These are phyloP conservation scores for Micromonas commoda DNA, from an alignment of 139 green algal genomes.

Conservation along the genomic window DNA sequence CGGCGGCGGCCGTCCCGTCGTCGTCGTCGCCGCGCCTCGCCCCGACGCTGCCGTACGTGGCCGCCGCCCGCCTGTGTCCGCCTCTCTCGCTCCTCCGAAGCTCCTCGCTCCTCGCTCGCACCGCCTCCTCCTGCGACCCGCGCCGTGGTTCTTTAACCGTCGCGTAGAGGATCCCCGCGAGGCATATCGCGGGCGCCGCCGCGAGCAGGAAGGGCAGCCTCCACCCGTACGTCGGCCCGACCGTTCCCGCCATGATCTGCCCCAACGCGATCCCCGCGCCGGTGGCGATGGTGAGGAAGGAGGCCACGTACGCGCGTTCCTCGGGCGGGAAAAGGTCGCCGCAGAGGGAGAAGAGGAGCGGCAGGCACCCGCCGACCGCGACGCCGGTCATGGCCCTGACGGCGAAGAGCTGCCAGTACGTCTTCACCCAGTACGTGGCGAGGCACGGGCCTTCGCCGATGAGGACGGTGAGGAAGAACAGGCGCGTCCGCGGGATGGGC, in stretches of 20 bases:
- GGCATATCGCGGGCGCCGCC: slow-evolving; percentile 48
- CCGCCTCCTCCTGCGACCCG: background rate
- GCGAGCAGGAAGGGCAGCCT: slow-evolving; percentile 74
- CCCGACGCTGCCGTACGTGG: background rate
- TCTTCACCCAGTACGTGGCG: slow-evolving; percentile 43
- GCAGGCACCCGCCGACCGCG: slow-evolving; percentile 63
- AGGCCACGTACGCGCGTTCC: slow-evolving; percentile 42
- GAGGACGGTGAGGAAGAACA: background rate
- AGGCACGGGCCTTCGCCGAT: slow-evolving; percentile 17
- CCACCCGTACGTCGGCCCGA: slow-evolving; percentile 64
- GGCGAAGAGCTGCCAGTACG: slow-evolving; percentile 75
- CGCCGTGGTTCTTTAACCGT: background rate
- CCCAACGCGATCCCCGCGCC: slow-evolving; percentile 61
- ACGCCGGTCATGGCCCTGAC: slow-evolving; percentile 74
- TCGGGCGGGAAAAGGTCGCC: slow-evolving; percentile 59
- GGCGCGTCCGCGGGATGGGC: background rate
- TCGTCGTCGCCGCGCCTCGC: background rate
- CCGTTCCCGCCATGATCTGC: slow-evolving; percentile 55
- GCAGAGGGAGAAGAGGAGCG: slow-evolving; percentile 70
- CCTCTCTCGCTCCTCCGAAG: background rate
- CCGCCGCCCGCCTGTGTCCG: background rate
- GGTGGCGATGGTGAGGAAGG: slow-evolving; percentile 58
- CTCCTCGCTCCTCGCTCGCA: background rate
- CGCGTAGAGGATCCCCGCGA: slow-evolving; percentile 54
- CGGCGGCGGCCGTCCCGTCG: no score